Conservation (phyloP, 2,329 filamentous ascomycete species). For the Diaporthe citriasiana region DNA sequence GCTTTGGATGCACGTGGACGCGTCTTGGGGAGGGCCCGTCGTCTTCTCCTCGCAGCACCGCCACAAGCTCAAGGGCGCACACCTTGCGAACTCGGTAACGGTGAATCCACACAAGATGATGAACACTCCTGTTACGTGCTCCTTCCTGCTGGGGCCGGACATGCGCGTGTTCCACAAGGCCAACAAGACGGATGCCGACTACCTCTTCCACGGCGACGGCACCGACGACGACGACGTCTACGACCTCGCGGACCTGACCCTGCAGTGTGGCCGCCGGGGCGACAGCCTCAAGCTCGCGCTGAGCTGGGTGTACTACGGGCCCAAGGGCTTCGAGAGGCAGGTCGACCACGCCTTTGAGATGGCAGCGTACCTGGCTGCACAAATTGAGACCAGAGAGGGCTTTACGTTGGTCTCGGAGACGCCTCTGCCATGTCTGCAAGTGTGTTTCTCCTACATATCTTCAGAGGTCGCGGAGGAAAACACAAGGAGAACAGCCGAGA, state of each 20-base stretch:
- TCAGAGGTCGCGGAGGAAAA: conserved; percentile 61
- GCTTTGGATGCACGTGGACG: conserved; percentile 95
- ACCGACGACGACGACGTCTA: conserved; percentile 72
- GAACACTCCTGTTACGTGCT: conserved; percentile 90
- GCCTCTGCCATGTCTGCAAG: conserved; percentile 89
- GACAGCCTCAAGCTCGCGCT: conserved; percentile 91
- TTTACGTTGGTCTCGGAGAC: conserved; percentile 80
- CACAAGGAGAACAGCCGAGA: conserved; percentile 62
- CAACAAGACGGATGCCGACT: conserved; percentile 89
- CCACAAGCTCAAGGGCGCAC: conserved; percentile 71
- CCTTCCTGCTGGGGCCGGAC: conserved; percentile 86
- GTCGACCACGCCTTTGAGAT: conserved; percentile 81
- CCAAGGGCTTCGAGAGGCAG: conserved; percentile 76
- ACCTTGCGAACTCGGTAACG: conserved; percentile 85
- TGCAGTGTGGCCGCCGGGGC: conserved; percentile 90
- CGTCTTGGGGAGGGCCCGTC: conserved; percentile 88
- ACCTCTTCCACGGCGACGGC: conserved; percentile 79
- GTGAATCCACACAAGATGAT: conserved; percentile 99
- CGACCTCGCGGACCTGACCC: conserved; percentile 92
- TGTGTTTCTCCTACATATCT: conserved; percentile 89
- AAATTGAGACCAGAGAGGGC: conserved; percentile 68
- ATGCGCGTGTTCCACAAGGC: conserved; percentile 82
- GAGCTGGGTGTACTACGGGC: conserved; percentile 91
- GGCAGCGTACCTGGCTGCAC: conserved; percentile 76
- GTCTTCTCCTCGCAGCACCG: conserved; percentile 79